These are phyloP conservation scores for Pestalotiopsis sp. DNA, from an alignment of 2,329 filamentous ascomycete genomes.

Conservation along the genomic window DNA sequence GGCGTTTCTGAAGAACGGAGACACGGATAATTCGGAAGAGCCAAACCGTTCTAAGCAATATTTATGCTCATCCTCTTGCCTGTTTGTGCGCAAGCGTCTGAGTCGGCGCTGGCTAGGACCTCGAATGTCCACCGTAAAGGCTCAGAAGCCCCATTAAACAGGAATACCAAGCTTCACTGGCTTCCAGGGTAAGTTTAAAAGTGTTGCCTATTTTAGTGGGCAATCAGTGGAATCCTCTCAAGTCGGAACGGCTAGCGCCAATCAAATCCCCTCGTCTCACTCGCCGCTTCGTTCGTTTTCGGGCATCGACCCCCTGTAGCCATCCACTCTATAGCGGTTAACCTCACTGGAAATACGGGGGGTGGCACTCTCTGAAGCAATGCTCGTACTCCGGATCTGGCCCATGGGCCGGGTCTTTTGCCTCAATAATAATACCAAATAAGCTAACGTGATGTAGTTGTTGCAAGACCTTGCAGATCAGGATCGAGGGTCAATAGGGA, in stretches of 20 bases:
- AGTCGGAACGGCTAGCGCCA: background rate
- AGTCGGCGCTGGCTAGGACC: background rate
- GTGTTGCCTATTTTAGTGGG: background rate
- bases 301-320: background rate
- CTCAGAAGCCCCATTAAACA: slow-evolving; percentile 7
- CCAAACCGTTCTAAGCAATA: background rate
- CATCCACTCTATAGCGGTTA: background rate
- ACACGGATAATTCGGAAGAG: slow-evolving; percentile 7
- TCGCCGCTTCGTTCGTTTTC: background rate
- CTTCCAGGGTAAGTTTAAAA: background rate
- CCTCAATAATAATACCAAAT: background rate
- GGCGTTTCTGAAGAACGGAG: background rate
- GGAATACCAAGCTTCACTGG: background rate
- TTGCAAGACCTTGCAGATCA: background rate
- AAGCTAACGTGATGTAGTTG: background rate
- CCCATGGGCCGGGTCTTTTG: background rate
- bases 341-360: background rate
- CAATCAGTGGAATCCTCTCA: background rate
- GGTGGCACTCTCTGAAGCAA: background rate
- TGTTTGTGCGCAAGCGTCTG: background rate
- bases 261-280: background rate
- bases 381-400: background rate
- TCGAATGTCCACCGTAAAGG: background rate
- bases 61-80: background rate
- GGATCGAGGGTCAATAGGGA: background rate